Percentiles rank a stretch among this genome's conserved stretches.
phyloP scores from a whole-genome alignment of 73 alveolate genomes.

The Diophrys appendiculata region DNA sequence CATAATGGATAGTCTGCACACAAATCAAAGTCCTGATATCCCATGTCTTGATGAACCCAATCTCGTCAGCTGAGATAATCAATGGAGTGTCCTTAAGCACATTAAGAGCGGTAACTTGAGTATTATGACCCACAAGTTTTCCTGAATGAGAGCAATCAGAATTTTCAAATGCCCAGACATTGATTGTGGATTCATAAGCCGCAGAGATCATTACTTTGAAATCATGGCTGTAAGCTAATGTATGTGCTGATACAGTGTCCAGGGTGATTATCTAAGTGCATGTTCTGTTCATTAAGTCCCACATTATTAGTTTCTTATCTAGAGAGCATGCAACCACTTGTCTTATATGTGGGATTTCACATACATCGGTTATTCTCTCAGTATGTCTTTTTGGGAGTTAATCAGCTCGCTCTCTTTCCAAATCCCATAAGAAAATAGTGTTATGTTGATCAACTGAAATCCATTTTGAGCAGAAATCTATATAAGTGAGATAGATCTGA shows the following conservation, averaged over 20 bases:
- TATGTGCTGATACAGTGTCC: slow-evolving; percentile 48
- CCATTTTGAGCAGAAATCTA: slow-evolving; percentile 52
- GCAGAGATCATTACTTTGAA: slow-evolving; percentile 47
- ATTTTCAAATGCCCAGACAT: slow-evolving; percentile 44
- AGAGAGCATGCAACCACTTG: slow-evolving; percentile 40
- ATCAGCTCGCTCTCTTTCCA: slow-evolving; percentile 28
- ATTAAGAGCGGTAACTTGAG: slow-evolving; percentile 48
- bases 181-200: slow-evolving; percentile 31
- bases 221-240: slow-evolving; percentile 53
- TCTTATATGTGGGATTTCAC: slow-evolving; percentile 52
- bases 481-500: slow-evolving; percentile 32
- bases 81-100: slow-evolving; percentile 59
- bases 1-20: slow-evolving; percentile 55
- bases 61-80: slow-evolving; percentile 63
- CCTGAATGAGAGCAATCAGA: slow-evolving; percentile 46
- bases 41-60: slow-evolving; percentile 67
- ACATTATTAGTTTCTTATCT: slow-evolving; percentile 42
- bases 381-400: slow-evolving; percentile 41
- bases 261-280: slow-evolving; percentile 26
- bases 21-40: slow-evolving; percentile 52
- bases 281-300: slow-evolving; percentile 26
- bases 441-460: slow-evolving; percentile 37
- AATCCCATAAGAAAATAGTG: slow-evolving; percentile 48
- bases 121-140: slow-evolving; percentile 42
- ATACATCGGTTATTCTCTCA: slow-evolving; percentile 38